These are phyloP conservation scores for Carex scoparia DNA, from an alignment of 176 grass and related monocot species.

Conservation along the genomic window DNA sequence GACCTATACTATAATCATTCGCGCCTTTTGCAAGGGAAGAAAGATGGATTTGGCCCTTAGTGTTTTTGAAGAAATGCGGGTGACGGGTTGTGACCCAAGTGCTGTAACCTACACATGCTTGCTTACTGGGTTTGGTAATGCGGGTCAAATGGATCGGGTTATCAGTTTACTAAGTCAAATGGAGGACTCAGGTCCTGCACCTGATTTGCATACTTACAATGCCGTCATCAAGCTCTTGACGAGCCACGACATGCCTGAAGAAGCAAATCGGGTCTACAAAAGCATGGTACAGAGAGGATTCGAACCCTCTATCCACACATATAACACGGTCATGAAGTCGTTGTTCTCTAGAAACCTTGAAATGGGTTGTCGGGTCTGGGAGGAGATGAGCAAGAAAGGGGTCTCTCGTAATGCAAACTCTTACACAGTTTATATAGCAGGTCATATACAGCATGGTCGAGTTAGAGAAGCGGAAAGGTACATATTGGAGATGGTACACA, in stretches of 20 bases:
- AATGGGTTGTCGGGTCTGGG: constrained; percentile 75
- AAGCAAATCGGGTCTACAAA: constrained; percentile 68
- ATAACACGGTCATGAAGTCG: constrained; percentile 97
- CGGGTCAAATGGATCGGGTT: constrained; percentile 70
- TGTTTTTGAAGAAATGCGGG: constrained; percentile 62
- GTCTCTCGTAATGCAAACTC: constrained; percentile 59
- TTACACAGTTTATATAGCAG: constrained; percentile 46
- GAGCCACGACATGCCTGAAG: constrained; percentile 62
- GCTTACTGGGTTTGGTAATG: constrained; percentile 85
- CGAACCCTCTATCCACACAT: constrained; percentile 64
- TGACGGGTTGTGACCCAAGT: constrained; percentile 36
- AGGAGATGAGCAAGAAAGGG: constrained; percentile 63
- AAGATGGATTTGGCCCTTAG: constrained; percentile 63
- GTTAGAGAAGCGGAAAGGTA: constrained; percentile 54
- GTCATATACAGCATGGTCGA: constrained; percentile 71
- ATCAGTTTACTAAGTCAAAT: constrained; percentile 55
- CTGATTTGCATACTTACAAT: constrained; percentile 64
- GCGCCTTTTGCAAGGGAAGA: background rate
- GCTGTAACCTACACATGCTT: constrained; percentile 69
- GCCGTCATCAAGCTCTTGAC: constrained; percentile 88
- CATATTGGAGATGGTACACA: constrained; percentile 78
- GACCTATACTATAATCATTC: constrained; percentile 77
- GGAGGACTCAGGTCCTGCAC: constrained; percentile 47
- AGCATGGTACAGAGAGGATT: constrained; percentile 84
- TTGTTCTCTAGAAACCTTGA: constrained; percentile 66